Base-by-base conservation (phyloP, 2,329 filamentous ascomycete species). In the Alternaria sp. region DNA sequence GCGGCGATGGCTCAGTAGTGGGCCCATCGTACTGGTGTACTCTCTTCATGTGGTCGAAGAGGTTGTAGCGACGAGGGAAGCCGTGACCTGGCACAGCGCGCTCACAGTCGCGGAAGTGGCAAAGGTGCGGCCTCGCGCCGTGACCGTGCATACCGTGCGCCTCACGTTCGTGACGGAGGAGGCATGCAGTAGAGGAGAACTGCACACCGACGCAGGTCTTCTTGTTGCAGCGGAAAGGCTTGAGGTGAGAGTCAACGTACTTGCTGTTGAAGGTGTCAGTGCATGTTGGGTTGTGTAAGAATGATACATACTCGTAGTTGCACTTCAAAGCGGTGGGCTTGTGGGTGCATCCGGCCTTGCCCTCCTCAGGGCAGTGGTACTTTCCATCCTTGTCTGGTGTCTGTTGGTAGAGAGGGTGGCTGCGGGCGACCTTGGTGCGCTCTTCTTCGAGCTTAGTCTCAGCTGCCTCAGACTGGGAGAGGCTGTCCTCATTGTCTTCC, bases 311-410 rank as follows among this genome's bases (percentile, higher is more conserved):
- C 94, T 97, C 94, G 79, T 97, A 98, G 83, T 97, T 97, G 89
- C 95, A 97, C 88, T 97, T 97, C 73, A 98, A 91, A 84, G 96
- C 96, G 77, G 96, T 96, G 44, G 94, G 89, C 83, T 92, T 92
- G 88, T 97, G 95, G 81, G 88, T 91, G 87, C 95, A 98, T 76
- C 89, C 86, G 54, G 87, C 83, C 61, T 85, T 83, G 72, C 89
- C 91, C 79, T 91, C 89, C 86, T 91, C 96, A 6, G 95, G 95
- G 86, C 95, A 98, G 83, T 97, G 93, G 83, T 96, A 98, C 62
- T 96, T 88, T 76, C 93, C 93, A 81, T 97, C 93, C 32, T 85
- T 79, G 44, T 86, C 81, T 10, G 90, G 87, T 50, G 83, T 82
- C 58, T 88, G 88, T 78, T 90, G 90, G 84, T 94, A 95, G 12